Percentiles rank a stretch among this genome's conserved stretches.
phyloP scores from a whole-genome alignment of 2,329 filamentous ascomycete genomes.

The Arthrobotrys conoides region DNA sequence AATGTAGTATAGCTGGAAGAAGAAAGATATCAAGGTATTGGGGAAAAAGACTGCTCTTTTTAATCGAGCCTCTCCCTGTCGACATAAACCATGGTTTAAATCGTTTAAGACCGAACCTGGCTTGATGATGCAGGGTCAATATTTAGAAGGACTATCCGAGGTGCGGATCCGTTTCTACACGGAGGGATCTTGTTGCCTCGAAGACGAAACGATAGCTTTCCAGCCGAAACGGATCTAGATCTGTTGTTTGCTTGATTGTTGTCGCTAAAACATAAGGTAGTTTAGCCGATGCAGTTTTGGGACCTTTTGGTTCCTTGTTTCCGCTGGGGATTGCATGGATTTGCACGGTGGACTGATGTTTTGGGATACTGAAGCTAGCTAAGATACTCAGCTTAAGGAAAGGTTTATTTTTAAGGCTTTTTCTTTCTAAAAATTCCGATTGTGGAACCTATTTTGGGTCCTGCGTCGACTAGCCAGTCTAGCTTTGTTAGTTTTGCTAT shows the following conservation, averaged over 20 bases:
- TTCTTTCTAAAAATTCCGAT: conserved; percentile 22
- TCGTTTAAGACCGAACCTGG: conserved; percentile 16
- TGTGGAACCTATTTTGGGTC: conserved; percentile 15
- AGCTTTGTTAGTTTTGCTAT: background rate
- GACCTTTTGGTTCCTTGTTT: conserved; percentile 39
- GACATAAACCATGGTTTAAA: conserved; percentile 14
- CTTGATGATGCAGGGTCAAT: conserved; percentile 8
- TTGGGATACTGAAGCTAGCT: background rate
- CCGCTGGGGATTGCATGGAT: conserved; percentile 37
- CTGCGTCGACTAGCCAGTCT: conserved; percentile 1
- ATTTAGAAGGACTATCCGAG: conserved; percentile 35
- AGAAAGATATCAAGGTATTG: conserved; percentile 6
- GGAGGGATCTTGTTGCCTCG: conserved; percentile 9
- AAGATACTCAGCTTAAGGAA: background rate
- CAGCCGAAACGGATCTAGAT: conserved; percentile 33
- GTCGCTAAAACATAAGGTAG: conserved; percentile 29
- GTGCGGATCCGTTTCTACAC: conserved; percentile 19
- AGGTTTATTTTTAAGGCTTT: background rate
- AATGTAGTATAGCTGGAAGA: background rate
- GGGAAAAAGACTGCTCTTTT: conserved; percentile 10
- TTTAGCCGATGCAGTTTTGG: conserved; percentile 8
- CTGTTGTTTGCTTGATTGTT: conserved; percentile 39
- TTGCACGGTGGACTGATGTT: conserved; percentile 2
- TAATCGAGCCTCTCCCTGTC: conserved; percentile 11
- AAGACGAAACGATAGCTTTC: conserved; percentile 13